These are phyloP conservation scores for Pholiota adiposa DNA, from an alignment of 1,284 basidiomycete species.

Conservation along the genomic window DNA sequence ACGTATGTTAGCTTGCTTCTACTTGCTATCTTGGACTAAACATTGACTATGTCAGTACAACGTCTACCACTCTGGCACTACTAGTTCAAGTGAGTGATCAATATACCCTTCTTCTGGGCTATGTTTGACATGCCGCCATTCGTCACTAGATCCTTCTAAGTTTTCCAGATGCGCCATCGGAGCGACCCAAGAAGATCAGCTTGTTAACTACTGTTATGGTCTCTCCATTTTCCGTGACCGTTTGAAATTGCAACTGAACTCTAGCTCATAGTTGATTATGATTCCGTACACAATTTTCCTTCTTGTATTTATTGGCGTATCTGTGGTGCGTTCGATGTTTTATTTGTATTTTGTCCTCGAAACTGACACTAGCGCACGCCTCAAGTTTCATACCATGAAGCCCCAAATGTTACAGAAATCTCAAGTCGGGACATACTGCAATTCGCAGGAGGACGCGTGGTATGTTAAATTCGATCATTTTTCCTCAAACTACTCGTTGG, in stretches of 20 bases:
- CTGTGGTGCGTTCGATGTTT: slow-evolving; percentile 11
- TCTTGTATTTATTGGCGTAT: slow-evolving; percentile 21
- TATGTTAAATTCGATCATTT: slow-evolving; percentile 21
- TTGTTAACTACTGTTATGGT: slow-evolving; percentile 12
- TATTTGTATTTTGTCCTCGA: background rate
- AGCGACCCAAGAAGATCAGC: slow-evolving; percentile 13
- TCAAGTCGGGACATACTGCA: slow-evolving; percentile 17
- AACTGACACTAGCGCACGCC: background rate
- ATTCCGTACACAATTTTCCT: slow-evolving; percentile 25
- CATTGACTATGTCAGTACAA: slow-evolving; percentile 12
- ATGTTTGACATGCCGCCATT: background rate
- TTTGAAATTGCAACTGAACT: background rate
- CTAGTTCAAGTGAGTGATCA: slow-evolving; percentile 19
- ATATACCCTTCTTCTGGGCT: background rate
- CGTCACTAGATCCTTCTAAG: slow-evolving; percentile 19
- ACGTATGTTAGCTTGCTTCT: slow-evolving; percentile 14
- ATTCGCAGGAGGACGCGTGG: slow-evolving; percentile 32
- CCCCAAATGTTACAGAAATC: slow-evolving; percentile 2
- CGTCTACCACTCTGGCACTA: slow-evolving; percentile 24
- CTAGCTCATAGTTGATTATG: slow-evolving; percentile 17
- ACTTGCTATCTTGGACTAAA: background rate
- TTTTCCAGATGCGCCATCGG: slow-evolving; percentile 16
- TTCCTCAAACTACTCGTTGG: slow-evolving; percentile 8
- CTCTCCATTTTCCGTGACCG: background rate
- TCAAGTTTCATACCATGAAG: slow-evolving; percentile 9